phyloP scores from a whole-genome alignment of 2,329 filamentous ascomycete species.

The Fusarium robinianum region DNA sequence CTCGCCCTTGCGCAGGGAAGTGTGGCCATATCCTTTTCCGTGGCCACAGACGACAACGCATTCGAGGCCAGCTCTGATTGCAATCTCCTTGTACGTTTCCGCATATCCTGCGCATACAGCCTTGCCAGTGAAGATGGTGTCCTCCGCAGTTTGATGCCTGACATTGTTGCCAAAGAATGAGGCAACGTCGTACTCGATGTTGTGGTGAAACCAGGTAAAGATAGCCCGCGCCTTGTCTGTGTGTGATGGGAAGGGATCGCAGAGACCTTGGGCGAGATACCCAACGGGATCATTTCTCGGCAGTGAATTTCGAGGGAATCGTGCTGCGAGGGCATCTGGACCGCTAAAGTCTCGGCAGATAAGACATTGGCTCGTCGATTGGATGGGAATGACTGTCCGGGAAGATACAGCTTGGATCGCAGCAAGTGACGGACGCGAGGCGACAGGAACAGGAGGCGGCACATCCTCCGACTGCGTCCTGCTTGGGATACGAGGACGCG shows the following conservation, averaged over 20 bases:
- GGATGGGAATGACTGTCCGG: conserved; percentile 37
- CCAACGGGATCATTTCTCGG: conserved; percentile 67
- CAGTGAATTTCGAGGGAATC: conserved; percentile 73
- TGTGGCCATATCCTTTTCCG: conserved; percentile 83
- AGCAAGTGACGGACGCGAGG: conserved; percentile 56
- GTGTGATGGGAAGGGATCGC: conserved; percentile 74
- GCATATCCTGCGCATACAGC: conserved; percentile 95
- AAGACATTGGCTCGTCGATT: conserved; percentile 65
- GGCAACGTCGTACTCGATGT: conserved; percentile 81
- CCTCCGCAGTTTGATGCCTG: conserved; percentile 67
- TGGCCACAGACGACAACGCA: conserved; percentile 75
- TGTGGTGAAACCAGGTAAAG: conserved; percentile 95
- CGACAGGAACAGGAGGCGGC: conserved; percentile 58
- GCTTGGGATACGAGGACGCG: conserved; percentile 25
- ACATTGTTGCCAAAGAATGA: conserved; percentile 77
- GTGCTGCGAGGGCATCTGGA: conserved; percentile 77
- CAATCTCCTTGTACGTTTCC: conserved; percentile 77
- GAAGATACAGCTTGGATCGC: conserved; percentile 53
- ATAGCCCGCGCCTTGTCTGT: conserved; percentile 93
- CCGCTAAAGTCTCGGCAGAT: conserved; percentile 86
- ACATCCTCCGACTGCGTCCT: conserved; percentile 38
- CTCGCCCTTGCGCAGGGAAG: conserved; percentile 64
- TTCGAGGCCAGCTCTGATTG: conserved; percentile 77
- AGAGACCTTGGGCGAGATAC: conserved; percentile 78
- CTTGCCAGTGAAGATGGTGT: conserved; percentile 74